Percentiles rank a stretch among this genome's conserved stretches.
Conservation (phyloP, 1,284 basidiomycete species). For the Athelia psychrophila region DNA sequence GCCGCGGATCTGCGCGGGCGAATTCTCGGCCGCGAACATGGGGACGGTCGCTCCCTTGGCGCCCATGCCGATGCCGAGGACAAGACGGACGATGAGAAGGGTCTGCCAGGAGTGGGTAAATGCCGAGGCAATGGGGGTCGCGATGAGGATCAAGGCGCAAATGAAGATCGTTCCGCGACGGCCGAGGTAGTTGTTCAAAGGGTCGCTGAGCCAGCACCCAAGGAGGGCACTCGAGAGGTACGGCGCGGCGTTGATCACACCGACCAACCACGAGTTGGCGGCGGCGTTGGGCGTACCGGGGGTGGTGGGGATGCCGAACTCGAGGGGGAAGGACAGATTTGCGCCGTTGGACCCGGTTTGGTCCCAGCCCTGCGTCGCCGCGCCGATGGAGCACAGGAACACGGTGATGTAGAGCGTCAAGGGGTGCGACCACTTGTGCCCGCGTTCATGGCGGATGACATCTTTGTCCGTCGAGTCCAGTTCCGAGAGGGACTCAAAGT, state of each 20-base stretch:
- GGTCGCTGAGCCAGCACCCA: conserved; percentile 49
- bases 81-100: conserved; percentile 47
- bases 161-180: conserved; percentile 72
- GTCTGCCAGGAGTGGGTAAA: conserved; percentile 55
- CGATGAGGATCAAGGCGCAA: conserved; percentile 54
- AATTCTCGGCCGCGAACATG: conserved; percentile 58
- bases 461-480: conserved; percentile 51
- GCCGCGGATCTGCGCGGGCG: conserved; percentile 63
- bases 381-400: conserved; percentile 53
- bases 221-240: conserved; percentile 38
- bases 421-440: conserved; percentile 59
- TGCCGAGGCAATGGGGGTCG: conserved; percentile 60
- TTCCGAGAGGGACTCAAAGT: conserved; percentile 48
- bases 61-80: conserved; percentile 70
- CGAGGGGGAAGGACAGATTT: conserved; percentile 59
- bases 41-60: conserved; percentile 61
- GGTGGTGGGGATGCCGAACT: conserved; percentile 41
- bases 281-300: conserved; percentile 17
- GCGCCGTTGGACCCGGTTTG: conserved; percentile 64
- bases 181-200: conserved; percentile 49
- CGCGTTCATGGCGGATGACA: conserved; percentile 46
- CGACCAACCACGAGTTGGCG: conserved; percentile 44
- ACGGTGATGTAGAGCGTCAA: conserved; percentile 51
- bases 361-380: conserved; percentile 65
- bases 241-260: conserved; percentile 44